These are phyloP conservation scores for Puccinellia tenuiflora DNA, from an alignment of 176 grass and related monocot genomes.

Conservation along the genomic window DNA sequence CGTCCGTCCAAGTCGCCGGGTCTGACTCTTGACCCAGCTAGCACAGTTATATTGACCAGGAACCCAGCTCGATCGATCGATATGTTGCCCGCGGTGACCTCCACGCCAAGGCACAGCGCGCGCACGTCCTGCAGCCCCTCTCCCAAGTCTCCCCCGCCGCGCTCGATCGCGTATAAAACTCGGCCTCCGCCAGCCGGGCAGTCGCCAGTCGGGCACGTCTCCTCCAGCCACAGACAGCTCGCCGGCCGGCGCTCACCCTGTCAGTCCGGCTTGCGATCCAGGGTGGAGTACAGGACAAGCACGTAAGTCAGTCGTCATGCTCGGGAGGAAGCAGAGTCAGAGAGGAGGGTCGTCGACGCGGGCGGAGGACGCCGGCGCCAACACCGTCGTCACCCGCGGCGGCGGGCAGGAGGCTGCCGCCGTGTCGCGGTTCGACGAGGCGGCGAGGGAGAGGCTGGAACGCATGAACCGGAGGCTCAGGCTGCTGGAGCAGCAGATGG, in stretches of 20 bases:
- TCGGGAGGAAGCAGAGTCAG: constrained; percentile 23
- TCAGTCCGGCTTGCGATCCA: neutral
- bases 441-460: constrained; percentile 50
- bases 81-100: neutral
- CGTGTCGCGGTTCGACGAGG: constrained; percentile 56
- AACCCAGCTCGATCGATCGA: neutral
- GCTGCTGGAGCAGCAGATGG: constrained; percentile 81
- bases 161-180: neutral
- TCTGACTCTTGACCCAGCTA: neutral
- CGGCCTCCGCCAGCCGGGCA: neutral
- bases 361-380: neutral
- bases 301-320: constrained; percentile 6
- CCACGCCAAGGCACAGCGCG: neutral
- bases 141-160: neutral
- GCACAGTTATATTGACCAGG: neutral
- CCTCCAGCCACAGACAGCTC: neutral
- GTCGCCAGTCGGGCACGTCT: neutral
- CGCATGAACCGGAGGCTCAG: constrained; percentile 55
- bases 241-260: neutral
- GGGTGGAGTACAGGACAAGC: too few species aligned
- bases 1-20: constrained; percentile 25
- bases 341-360: neutral
- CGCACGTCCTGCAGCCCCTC: neutral
- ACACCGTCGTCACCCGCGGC: neutral
- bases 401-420: neutral